A percentile compares a stretch with the other conserved stretches of the same genome.
These are phyloP conservation scores for Xylaria digitata DNA, from an alignment of 2,329 filamentous ascomycete species.

Conservation along the genomic window DNA sequence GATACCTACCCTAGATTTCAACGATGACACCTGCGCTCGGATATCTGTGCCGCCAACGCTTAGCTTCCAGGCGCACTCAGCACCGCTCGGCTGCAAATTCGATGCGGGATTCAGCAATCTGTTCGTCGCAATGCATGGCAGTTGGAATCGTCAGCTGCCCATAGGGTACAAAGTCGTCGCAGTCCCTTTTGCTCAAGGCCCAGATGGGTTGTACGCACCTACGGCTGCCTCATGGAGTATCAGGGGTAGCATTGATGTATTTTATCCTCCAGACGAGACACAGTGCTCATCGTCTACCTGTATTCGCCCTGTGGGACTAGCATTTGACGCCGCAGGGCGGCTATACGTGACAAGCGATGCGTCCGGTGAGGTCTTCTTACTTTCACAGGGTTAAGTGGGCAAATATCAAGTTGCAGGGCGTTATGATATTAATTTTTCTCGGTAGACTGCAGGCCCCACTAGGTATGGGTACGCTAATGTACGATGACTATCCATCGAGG, in stretches of 20 bases:
- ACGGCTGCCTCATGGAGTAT: conserved; percentile 50
- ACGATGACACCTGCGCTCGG: conserved; percentile 43
- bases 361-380: conserved; percentile 60
- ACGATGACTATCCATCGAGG: neutral
- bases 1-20: conserved; percentile 43
- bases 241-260: conserved; percentile 59
- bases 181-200: conserved; percentile 51
- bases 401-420: neutral
- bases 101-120: conserved; percentile 64
- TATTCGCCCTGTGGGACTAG: conserved; percentile 63
- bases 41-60: conserved; percentile 56
- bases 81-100: conserved; percentile 73
- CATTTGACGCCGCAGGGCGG: conserved; percentile 55
- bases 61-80: conserved; percentile 67
- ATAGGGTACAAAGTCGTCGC: conserved; percentile 53
- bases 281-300: conserved; percentile 59
- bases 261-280: conserved; percentile 60
- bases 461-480: neutral
- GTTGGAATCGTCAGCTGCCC: conserved; percentile 57
- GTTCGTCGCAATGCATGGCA: conserved; percentile 72
- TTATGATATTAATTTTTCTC: neutral
- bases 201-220: conserved; percentile 46
- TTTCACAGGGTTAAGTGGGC: conserved; percentile 29
- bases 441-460: neutral
- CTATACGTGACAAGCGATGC: conserved; percentile 66